Base-by-base conservation (phyloP, 2,329 filamentous ascomycete species). In the Teratosphaeria zuluensis region DNA sequence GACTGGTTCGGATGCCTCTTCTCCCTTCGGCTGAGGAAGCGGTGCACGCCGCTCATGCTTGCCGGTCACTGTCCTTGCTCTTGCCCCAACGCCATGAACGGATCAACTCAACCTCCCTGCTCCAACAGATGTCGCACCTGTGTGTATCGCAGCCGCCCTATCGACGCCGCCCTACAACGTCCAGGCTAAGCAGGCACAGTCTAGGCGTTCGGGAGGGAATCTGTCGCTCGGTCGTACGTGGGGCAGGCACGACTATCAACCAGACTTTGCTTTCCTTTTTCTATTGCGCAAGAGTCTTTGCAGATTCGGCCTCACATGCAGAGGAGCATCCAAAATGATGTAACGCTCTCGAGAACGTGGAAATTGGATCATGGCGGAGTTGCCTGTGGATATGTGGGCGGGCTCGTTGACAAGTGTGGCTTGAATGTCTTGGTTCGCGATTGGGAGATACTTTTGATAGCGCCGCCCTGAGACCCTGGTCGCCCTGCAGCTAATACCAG, bases 21-120 rank as follows among this genome's bases (percentile, higher is more conserved):
- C 68, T 89, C 87, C 64, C 86, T 83, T 65, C 86, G 79, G 72
- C 83, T 88, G 61, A 89, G 83, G 71, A 90, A 85, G 67, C 86
- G 84, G 70, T 82, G 84, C 62, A 81, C 75, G 69, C 74, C 76
- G 67, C 75, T 77, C 76, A 79, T 78, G 42, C 42, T 48, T 48
- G 16, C 16, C 42, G 8, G n/a, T 48, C 19, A 21, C 16, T 19
- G 42, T 21, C 19, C 42, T 19, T 48, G 42, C 42, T 48, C 42
- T 48, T 48, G 42, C 42, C 42, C 19, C 19, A n/a, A 48, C 42
- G 42, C 42, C 42, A 48, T 48, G 16, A 48, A 48, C 42, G 24
- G 24, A 28, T 28, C 24, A 28, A 28, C 24, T 28, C 24, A 28
- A 28, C 1, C 35, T 14, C 35, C n/a, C 11, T 42, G 5, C 5